A percentile compares a stretch with the other conserved stretches of the same genome.
These are phyloP conservation scores for Colletotrichum chrysophilum DNA, from an alignment of 2,329 filamentous ascomycete genomes.

Conservation along the genomic window DNA sequence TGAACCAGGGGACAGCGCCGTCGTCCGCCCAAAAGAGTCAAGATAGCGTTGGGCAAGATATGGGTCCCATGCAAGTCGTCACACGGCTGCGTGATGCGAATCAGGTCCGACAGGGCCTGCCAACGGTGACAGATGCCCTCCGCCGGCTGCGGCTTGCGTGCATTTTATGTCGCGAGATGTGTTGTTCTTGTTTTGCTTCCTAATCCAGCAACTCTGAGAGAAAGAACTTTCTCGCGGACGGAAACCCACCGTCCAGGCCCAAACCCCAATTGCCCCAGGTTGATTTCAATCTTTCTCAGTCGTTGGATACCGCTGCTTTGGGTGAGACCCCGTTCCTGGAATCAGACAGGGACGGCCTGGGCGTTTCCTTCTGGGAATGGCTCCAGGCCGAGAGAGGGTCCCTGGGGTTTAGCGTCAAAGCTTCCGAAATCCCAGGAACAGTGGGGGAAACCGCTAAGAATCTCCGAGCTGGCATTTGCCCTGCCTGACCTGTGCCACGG, in stretches of 20 bases:
- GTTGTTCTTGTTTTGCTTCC: neutral
- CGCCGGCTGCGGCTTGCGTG: neutral
- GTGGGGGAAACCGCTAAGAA: neutral
- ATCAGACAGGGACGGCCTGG: neutral
- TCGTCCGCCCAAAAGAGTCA: neutral
- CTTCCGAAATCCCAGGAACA: neutral
- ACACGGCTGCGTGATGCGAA: constrained; percentile 4
- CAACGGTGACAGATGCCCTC: neutral
- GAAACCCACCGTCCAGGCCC: neutral
- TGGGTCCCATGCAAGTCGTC: neutral
- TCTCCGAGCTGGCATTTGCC: neutral
- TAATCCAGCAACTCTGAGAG: neutral
- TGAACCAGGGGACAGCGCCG: neutral
- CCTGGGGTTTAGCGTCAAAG: constrained; percentile 4
- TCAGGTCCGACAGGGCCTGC: neutral
- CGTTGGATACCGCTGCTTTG: neutral
- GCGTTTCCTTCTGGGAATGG: neutral
- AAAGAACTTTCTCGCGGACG: neutral
- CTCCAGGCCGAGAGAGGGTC: neutral
- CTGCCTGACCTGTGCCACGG: neutral
- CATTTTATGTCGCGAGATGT: neutral
- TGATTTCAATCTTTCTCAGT: neutral
- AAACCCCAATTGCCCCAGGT: neutral
- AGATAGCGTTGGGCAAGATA: neutral
- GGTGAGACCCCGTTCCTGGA: neutral